A percentile compares a stretch with the other conserved stretches of the same genome.
Conservation (phyloP, 2,329 filamentous ascomycete species). For the Monosporascus ibericus region DNA sequence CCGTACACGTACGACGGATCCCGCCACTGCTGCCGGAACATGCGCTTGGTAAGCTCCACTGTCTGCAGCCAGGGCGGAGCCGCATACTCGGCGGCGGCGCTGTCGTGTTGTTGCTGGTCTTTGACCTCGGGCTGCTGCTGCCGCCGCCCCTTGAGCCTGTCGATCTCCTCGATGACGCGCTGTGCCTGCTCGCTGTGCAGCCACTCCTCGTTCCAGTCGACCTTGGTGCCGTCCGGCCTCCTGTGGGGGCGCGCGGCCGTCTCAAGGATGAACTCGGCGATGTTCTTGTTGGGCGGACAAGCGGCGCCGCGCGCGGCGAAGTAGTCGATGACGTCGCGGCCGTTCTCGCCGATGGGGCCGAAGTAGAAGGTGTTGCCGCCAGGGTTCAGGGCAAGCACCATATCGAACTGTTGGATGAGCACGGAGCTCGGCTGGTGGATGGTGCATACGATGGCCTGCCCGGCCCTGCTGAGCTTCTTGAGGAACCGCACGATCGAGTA, state of each 20-base stretch:
- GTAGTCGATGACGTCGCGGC: slow-evolving; percentile 59
- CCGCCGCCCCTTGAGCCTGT: slow-evolving; percentile 43
- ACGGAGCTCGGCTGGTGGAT: slow-evolving; percentile 68
- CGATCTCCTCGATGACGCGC: slow-evolving; percentile 57
- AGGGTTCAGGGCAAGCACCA: slow-evolving; percentile 63
- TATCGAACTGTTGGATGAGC: slow-evolving; percentile 67
- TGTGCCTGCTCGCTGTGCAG: slow-evolving; percentile 55
- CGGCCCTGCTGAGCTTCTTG: slow-evolving; percentile 59
- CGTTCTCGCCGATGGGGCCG: slow-evolving; percentile 63
- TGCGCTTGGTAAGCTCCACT: slow-evolving; percentile 59
- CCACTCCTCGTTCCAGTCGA: slow-evolving; percentile 77
- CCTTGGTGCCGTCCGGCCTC: slow-evolving; percentile 28
- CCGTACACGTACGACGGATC: slow-evolving; percentile 72
- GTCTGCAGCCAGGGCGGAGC: slow-evolving; percentile 59
- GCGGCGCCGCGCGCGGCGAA: slow-evolving; percentile 59
- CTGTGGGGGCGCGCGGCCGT: slow-evolving; percentile 31
- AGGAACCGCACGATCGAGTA: slow-evolving; percentile 64
- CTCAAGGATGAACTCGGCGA: slow-evolving; percentile 44
- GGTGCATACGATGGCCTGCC: slow-evolving; percentile 67
- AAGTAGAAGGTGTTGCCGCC: slow-evolving; percentile 71
- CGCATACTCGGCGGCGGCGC: slow-evolving; percentile 50
- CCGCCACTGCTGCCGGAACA: slow-evolving; percentile 70
- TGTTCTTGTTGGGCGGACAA: slow-evolving; percentile 52
- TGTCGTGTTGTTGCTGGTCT: slow-evolving; percentile 2
- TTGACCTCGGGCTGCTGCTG: slow-evolving; percentile 35